Conservation (phyloP, 148 eudicot genomes). For the Selenicereus undatus region DNA sequence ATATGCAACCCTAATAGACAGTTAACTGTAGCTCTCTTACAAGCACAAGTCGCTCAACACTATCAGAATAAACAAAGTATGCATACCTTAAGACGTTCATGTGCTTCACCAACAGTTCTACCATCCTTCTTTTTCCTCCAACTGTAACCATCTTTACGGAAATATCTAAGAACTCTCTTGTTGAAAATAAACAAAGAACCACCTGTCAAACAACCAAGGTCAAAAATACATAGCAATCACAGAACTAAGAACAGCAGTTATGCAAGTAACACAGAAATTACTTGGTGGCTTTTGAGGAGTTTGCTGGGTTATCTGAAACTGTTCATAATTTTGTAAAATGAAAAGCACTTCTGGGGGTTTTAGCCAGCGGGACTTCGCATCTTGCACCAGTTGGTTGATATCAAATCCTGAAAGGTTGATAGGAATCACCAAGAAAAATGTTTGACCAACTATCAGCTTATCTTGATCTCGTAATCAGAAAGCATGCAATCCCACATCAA, state of each 20-base stretch:
- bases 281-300: slow-evolving; percentile 69
- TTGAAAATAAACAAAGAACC: slow-evolving; percentile 88
- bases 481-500: background rate
- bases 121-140: slow-evolving; percentile 94
- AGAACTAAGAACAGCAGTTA: slow-evolving; percentile 1
- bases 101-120: slow-evolving; percentile 86
- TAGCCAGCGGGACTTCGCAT: slow-evolving; percentile 82
- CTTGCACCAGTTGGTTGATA: slow-evolving; percentile 53
- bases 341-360: slow-evolving; percentile 77
- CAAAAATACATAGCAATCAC: slow-evolving; percentile 4
- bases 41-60: background rate
- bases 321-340: slow-evolving; percentile 65
- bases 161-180: slow-evolving; percentile 81
- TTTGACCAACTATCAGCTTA: background rate
- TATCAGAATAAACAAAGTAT: slow-evolving; percentile 5
- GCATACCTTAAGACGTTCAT: slow-evolving; percentile 88
- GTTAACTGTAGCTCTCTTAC: background rate
- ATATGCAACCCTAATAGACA: background rate
- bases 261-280: slow-evolving; percentile 26
- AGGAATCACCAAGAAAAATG: background rate
- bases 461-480: background rate
- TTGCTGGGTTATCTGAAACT: slow-evolving; percentile 54
- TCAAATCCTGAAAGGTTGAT: slow-evolving; percentile 49
- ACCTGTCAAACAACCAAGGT: slow-evolving; percentile 39
- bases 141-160: slow-evolving; percentile 86